Percentiles rank a stretch among this genome's conserved stretches.
Conservation (phyloP, 1,284 basidiomycete genomes). For the Cutaneotrichosporon mucoides region DNA sequence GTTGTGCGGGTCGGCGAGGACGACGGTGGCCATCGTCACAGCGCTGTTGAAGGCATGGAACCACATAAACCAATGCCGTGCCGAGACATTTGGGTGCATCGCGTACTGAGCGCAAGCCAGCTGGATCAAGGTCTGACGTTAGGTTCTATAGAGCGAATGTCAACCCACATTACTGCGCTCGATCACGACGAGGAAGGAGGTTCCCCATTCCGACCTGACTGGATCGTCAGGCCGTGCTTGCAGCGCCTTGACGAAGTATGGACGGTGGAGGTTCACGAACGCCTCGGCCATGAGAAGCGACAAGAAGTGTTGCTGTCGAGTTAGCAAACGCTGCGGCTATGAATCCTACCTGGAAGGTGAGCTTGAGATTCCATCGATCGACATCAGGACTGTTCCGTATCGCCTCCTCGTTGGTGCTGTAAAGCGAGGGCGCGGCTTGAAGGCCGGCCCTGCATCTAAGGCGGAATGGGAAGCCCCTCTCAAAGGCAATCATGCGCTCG, state of each 20-base stretch:
- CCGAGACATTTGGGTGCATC: conserved; percentile 24
- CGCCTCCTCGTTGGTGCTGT: conserved; percentile 21
- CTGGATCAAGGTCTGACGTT: conserved; percentile 17
- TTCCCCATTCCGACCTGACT: conserved; percentile 23
- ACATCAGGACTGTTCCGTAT: conserved; percentile 20
- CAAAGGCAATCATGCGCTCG: conserved; percentile 22
- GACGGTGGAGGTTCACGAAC: conserved; percentile 30
- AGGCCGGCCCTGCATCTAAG: conserved; percentile 27
- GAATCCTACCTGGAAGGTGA: conserved; percentile 27
- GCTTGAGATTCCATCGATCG: conserved; percentile 19
- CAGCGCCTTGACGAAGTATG: conserved; percentile 37
- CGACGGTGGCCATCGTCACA: conserved; percentile 30
- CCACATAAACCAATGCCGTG: conserved; percentile 27
- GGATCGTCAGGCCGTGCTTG: conserved; percentile 29
- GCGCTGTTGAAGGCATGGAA: conserved; percentile 36
- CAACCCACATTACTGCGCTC: conserved; percentile 29
- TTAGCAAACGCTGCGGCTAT: not conserved
- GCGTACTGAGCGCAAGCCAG: conserved; percentile 27
- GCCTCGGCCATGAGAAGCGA: conserved; percentile 30
- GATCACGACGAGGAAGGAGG: conserved; percentile 30
- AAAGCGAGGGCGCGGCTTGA: conserved; percentile 22
- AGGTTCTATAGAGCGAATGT: too few relatives aligned
- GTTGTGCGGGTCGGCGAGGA: conserved; percentile 27
- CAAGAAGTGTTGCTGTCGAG: conserved; percentile 26
- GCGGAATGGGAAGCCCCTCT: conserved; percentile 25